Evolutionary conservation across 306 rosid genomes (phyloP).

Genomic region (Leucaena leucocephala): DNA sequence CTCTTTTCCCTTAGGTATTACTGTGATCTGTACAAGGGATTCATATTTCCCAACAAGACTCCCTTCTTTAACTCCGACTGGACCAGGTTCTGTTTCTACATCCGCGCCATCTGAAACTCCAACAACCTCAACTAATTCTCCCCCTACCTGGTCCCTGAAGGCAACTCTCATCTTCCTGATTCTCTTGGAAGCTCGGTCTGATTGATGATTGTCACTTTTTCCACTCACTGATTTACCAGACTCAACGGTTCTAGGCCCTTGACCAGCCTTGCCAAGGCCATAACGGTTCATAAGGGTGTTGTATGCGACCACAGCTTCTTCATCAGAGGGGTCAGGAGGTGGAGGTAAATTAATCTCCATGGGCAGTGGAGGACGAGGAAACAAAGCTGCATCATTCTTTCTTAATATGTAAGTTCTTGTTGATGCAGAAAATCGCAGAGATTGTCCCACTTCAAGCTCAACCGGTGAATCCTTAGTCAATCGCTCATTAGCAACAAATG

Average conservation of each 20-base stretch:
- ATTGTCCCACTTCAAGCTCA: conserved; percentile 95
- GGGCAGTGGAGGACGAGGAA: conserved; percentile 70
- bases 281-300: conserved; percentile 82
- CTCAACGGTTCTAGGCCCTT: conserved; percentile 50
- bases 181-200: conserved; percentile 78
- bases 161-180: conserved; percentile 74
- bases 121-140: conserved; percentile 85
- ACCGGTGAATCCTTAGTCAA: conserved; percentile 87
- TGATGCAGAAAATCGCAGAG: conserved; percentile 96
- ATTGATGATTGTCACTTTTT: conserved; percentile 42
- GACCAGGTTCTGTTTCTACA: conserved; percentile 97
- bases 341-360: conserved; percentile 76
- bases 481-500: conserved; percentile 98
- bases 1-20: conserved; percentile 92
- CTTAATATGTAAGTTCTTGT: conserved; percentile 76
- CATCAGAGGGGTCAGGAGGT: conserved; percentile 88
- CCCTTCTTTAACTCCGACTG: conserved; percentile 95
- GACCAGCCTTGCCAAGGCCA: conserved; percentile 65
- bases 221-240: conserved; percentile 43
- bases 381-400: conserved; percentile 88
- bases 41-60: conserved; percentile 96
- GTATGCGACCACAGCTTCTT: conserved; percentile 86
- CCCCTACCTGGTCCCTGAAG: conserved; percentile 95
- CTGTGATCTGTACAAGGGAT: conserved; percentile 85
- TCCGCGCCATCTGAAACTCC: conserved; percentile 93